Evolutionary conservation across 441 rosid species (phyloP), one percentile per base, ranked within the genome.

Genomic region (Bruguiera hainesii): DNA sequence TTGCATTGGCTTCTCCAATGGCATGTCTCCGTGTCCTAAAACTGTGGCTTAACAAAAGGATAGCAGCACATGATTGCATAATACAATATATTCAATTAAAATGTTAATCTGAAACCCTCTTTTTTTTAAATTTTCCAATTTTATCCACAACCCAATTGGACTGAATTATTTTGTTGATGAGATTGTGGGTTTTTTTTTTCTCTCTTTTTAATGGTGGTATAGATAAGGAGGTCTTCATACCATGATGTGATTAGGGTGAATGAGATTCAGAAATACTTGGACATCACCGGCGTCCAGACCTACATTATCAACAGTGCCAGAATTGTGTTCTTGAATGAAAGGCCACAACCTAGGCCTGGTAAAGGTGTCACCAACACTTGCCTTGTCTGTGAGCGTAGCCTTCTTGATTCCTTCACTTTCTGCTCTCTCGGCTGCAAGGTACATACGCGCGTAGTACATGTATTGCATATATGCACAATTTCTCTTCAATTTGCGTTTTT

Each of bases 361-460:
- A 93, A 93, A 82, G 98, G 98, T 0, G 93, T 88, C 26, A 89
- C 90, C 65, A 91, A 88, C 79, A 93, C 93, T 60, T 93, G 98
- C 63, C 88, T 88, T 71, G 96, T 87, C 77, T 91, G 97, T 37
- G 85, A 85, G 19, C 89, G 98, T 25, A 86, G 93, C 81, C 97
- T 93, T 31, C 94, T 86, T 4, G 97, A 93, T 71, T 83, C 90
- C 70, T 93, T 87, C 85, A 74, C 84, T 46, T 93, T 90, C 80
- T 93, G 98, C 87, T 93, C 98, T 51, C 94, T 90, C 57, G 96
- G 96, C 63, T 93, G 98, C 85, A 93, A 93, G 97, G 98, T 93
- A 25, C 48, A 42, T 42, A 13, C 5, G 2, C 29, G 23, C 6
- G n/a, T 33, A 23, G 35, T 7, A 56, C 6, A 37, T 49, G 19